Evolutionary conservation across 495 filamentous ascomycete genomes (phyloP).

Genomic region (Penicillium steckii): DNA sequence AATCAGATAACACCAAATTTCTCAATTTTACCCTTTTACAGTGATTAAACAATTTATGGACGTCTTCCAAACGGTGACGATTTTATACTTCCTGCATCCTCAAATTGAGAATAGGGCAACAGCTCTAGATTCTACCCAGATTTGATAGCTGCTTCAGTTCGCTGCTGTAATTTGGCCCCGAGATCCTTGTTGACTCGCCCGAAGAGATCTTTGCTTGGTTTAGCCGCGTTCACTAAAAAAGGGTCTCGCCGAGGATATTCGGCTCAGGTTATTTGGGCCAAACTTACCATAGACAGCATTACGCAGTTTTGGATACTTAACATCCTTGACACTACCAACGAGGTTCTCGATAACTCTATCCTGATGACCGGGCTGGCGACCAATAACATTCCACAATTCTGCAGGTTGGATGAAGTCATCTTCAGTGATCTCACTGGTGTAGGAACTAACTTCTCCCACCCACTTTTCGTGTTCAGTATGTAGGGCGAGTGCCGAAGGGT

Average conservation of each 20-base stretch:
- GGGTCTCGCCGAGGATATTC: neutral
- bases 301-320: conserved; percentile 18
- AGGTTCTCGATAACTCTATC: conserved; percentile 59
- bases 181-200: conserved; percentile 9
- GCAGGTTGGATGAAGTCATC: conserved; percentile 23
- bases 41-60: too few relatives aligned
- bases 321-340: conserved; percentile 31
- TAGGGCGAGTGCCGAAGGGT: conserved; percentile 5
- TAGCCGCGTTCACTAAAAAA: too few relatives aligned
- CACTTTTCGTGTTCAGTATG: conserved; percentile 57
- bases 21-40: too few relatives aligned
- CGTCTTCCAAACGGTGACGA: too few relatives aligned
- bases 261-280: neutral
- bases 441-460: conserved; percentile 40
- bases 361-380: conserved; percentile 56
- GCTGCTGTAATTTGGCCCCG: neutral
- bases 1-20: too few relatives aligned
- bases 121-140: too few relatives aligned
- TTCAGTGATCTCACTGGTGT: conserved; percentile 22
- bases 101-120: too few relatives aligned
- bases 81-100: too few relatives aligned
- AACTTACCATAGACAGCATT: conserved; percentile 25
- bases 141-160: neutral
- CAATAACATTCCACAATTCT: conserved; percentile 47
- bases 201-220: conserved; percentile 1